These are phyloP conservation scores for Cunninghamia lanceolata DNA, from an alignment of 75 land plant genomes.

Conservation along the genomic window DNA sequence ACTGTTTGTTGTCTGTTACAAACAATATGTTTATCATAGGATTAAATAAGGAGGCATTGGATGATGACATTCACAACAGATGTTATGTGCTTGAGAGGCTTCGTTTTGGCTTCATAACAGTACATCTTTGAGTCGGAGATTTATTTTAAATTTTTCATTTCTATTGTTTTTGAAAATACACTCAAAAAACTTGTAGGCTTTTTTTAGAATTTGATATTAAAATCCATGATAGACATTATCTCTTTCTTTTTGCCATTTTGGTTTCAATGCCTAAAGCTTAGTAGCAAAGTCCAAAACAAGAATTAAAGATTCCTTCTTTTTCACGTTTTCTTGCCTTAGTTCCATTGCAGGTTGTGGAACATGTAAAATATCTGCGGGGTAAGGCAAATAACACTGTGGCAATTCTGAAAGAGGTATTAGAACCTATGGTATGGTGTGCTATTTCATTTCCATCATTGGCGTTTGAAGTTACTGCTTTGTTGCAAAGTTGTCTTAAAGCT, in stretches of 20 bases:
- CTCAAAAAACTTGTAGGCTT: not conserved
- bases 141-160: not conserved
- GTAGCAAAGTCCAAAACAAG: not conserved
- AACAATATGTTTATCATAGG: too few species aligned
- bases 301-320: not conserved
- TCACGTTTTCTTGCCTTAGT: not conserved
- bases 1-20: too few species aligned
- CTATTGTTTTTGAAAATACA: not conserved
- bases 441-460: slow-evolving; percentile 29
- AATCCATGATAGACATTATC: not conserved
- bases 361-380: slow-evolving; percentile 23
- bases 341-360: slow-evolving; percentile 24
- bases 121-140: not conserved
- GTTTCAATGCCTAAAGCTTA: not conserved
- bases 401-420: slow-evolving; percentile 22
- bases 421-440: slow-evolving; percentile 26
- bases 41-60: not conserved
- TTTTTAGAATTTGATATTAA: not conserved
- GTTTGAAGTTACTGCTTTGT: slow-evolving; percentile 20
- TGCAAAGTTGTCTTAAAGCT: slow-evolving; percentile 31
- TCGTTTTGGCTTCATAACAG: not conserved
- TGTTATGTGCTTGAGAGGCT: too few species aligned
- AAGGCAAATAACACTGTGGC: slow-evolving; percentile 16
- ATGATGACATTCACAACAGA: not conserved
- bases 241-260: not conserved